Conservation (phyloP, 164 flowering plant species). For the Santalum album region DNA sequence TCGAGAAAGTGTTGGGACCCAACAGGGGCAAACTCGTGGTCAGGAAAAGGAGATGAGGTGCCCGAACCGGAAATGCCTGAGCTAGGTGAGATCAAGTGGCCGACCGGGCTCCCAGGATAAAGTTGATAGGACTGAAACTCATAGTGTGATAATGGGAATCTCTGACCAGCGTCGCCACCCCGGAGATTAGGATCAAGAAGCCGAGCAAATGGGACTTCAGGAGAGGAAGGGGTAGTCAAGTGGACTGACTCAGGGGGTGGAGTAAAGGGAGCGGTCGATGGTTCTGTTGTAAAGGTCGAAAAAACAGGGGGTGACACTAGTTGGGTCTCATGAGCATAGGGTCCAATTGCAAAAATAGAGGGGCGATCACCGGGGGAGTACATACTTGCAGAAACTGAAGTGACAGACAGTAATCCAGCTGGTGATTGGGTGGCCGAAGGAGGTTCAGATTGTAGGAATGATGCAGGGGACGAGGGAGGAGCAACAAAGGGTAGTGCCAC, state of each 20-base stretch:
- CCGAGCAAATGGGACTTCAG: conserved; percentile 96
- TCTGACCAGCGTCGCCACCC: conserved; percentile 26
- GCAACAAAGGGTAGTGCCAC: conserved; percentile 65
- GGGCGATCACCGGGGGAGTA: conserved; percentile 77
- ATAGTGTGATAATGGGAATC: conserved; percentile 41
- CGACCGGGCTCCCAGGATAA: conserved; percentile 90
- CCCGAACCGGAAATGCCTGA: conserved; percentile 85
- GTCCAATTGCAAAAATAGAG: conserved; percentile 89
- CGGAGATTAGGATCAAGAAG: conserved; percentile 49
- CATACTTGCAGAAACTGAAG: conserved; percentile 45
- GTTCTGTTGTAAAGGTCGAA: conserved; percentile 88
- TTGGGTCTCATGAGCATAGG: conserved; percentile 94
- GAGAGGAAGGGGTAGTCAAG: conserved; percentile 93
- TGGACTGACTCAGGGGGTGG: conserved; percentile 93
- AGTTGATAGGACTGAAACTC: conserved; percentile 87
- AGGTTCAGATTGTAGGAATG: conserved; percentile 88
- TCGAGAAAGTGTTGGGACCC: conserved; percentile 18
- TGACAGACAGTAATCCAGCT: conserved; percentile 39
- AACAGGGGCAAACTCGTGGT: conserved; percentile 39
- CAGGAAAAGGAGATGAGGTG: conserved; percentile 84
- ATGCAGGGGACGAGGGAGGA: conserved; percentile 97
- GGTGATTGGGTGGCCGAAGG: conserved; percentile 82
- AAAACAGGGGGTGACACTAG: conserved; percentile 93
- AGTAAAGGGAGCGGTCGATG: conserved; percentile 94
- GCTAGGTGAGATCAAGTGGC: conserved; percentile 89